phyloP scores from a whole-genome alignment of 441 rosid species.

The Geranium incanum region DNA sequence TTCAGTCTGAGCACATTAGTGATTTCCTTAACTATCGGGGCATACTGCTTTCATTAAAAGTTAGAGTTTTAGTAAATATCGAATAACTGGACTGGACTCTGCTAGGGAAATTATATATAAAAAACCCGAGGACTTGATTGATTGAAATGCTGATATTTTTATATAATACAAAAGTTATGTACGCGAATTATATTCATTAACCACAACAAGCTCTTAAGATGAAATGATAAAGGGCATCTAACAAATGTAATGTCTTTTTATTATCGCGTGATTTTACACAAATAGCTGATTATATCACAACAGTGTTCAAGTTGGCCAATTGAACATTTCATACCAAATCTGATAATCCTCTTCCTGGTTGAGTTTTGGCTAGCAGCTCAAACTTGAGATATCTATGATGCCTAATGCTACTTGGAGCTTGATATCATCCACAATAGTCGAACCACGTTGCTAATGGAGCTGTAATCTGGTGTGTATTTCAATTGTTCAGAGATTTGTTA shows the following conservation, averaged over 20 bases:
- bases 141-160: slow-evolving; percentile 6
- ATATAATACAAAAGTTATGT: background rate
- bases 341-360: slow-evolving; percentile 22
- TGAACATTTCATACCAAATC: slow-evolving; percentile 25
- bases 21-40: background rate
- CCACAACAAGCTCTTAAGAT: slow-evolving; percentile 11
- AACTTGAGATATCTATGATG: slow-evolving; percentile 20
- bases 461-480: slow-evolving; percentile 40
- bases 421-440: slow-evolving; percentile 18
- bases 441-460: slow-evolving; percentile 33
- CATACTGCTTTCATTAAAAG: too few species aligned
- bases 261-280: slow-evolving; percentile 31
- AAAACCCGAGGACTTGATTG: background rate
- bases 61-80: background rate
- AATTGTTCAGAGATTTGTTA: slow-evolving; percentile 14
- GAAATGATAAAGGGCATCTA: slow-evolving; percentile 12
- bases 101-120: background rate
- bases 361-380: slow-evolving; percentile 18
- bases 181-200: background rate
- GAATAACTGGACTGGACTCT: background rate
- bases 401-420: slow-evolving; percentile 19
- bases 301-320: slow-evolving; percentile 21
- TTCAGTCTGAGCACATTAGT: background rate
- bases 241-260: slow-evolving; percentile 16
- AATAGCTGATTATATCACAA: slow-evolving; percentile 22